Base-by-base conservation (phyloP, 1,139 yeast genomes). In the Maudiozyma humilis region DNA sequence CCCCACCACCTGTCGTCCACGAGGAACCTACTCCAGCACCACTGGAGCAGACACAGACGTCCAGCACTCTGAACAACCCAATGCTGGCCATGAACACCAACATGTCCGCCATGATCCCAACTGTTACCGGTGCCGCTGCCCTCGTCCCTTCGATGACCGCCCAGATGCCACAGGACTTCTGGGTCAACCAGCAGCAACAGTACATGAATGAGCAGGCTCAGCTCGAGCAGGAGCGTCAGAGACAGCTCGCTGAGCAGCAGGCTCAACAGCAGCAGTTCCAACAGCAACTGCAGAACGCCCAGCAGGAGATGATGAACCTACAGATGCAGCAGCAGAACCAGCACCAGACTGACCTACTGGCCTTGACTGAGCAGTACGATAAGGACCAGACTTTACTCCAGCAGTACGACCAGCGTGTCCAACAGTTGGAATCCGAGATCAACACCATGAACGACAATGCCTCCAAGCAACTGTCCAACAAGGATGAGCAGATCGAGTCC, bases 401-500 rank as follows among this genome's bases (percentile, higher is more conserved):
- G 60, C 96, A 88, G 61, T 89, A 89, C 61, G 96, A 89, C 59
- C 75, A 81, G 45, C 73, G 95, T 47, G 96, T 89, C 16, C 84
- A 83, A 62, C 76, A 82, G 37, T 73, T 89, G 52, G 97, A 89
- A 65, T 71, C 70, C 36, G 96, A 89, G 57, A 68, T 88, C 50
- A 59, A 64, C 32, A 77, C 76, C 43, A 71, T 83, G 41, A 76
- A 80, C 47, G 71, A 75, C 50, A 79, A 84, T 42, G 83, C 89
- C 0, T 73, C 79, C 31, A 82, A 81, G 59, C 95, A 87, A 62
- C 65, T 86, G 41, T 79, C 79, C 6, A 73, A 89, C 6, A 87
- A 85, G 57, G 88, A 85, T 54, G 94, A 85, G 48, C 81, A 82
- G 57, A 69, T 84, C 44, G 72, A 68, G 38, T 73, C 76, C 46